phyloP scores from a whole-genome alignment of 2,329 filamentous ascomycete genomes.

The Trichoderma sp. region DNA sequence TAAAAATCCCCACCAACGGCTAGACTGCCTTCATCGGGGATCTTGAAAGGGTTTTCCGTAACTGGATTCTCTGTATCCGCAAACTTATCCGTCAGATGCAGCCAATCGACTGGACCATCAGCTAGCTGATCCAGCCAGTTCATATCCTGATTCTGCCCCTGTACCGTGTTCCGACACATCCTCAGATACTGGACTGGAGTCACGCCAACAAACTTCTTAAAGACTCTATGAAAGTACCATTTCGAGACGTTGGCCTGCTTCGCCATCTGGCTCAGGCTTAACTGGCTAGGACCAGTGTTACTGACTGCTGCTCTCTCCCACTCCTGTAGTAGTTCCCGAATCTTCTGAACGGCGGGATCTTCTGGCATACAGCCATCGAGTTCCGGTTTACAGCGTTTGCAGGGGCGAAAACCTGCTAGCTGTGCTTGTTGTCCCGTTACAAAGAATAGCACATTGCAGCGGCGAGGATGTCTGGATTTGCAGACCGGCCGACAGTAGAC shows the following conservation, averaged over 20 bases:
- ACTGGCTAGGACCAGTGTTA: neutral
- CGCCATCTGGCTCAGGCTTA: neutral
- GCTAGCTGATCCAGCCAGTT: neutral
- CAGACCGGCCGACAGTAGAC: neutral
- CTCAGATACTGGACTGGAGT: neutral
- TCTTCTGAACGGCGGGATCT: neutral
- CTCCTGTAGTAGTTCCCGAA: neutral
- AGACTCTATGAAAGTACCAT: neutral
- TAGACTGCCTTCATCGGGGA: neutral
- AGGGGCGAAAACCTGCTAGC: neutral
- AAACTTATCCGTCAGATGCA: neutral
- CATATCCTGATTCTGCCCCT: neutral
- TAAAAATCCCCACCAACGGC: neutral
- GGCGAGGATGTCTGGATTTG: neutral
- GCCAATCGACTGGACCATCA: neutral
- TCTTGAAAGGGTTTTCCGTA: neutral
- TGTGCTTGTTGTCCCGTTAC: neutral
- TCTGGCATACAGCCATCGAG: neutral
- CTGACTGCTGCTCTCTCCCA: neutral
- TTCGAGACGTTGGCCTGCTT: neutral
- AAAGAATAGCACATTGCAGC: neutral
- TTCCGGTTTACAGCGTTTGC: neutral
- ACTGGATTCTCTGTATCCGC: neutral
- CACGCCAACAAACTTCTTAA: neutral
- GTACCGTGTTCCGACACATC: neutral